Evolutionary conservation across 2,329 filamentous ascomycete species (phyloP).

Genomic region (Nannizzia gypsea): DNA sequence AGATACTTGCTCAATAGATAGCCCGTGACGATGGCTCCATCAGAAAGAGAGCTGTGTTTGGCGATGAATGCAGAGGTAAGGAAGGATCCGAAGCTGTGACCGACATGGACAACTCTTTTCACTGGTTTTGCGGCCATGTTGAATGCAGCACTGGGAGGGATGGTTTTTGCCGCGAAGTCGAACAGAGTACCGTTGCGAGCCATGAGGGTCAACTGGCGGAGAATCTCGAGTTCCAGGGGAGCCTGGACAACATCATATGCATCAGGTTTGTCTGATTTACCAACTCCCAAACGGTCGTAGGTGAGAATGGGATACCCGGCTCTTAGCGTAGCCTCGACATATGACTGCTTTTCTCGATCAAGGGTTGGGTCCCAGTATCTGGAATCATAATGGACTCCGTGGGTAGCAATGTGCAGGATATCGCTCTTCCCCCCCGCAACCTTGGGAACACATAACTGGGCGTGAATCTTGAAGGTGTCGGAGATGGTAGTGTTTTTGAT

Average conservation of each 20-base stretch:
- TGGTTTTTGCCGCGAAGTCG: constrained; percentile 12
- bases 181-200: constrained; percentile 26
- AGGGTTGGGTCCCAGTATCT: constrained; percentile 16
- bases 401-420: constrained; percentile 15
- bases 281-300: constrained; percentile 31
- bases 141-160: constrained; percentile 6
- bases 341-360: constrained; percentile 18
- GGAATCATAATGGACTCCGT: constrained; percentile 15
- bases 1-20: constrained; percentile 22
- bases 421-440: constrained; percentile 7
- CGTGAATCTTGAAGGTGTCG: constrained; percentile 16
- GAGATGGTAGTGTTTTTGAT: constrained; percentile 15
- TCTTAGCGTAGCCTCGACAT: constrained; percentile 26
- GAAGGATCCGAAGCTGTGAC: constrained; percentile 28
- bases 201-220: constrained; percentile 27
- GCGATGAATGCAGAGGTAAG: constrained; percentile 24
- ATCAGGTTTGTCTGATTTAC: constrained; percentile 27
- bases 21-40: constrained; percentile 32
- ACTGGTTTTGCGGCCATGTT: constrained; percentile 15
- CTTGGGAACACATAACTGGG: constrained; percentile 14
- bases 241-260: constrained; percentile 31
- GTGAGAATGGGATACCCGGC: constrained; percentile 32
- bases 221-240: constrained; percentile 29
- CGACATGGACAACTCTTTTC: constrained; percentile 27
- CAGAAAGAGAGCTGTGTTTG: constrained; percentile 25